These are phyloP conservation scores for Gonapodya prolifera DNA, from an alignment of 192 early-diverging fungal species.

Conservation along the genomic window DNA sequence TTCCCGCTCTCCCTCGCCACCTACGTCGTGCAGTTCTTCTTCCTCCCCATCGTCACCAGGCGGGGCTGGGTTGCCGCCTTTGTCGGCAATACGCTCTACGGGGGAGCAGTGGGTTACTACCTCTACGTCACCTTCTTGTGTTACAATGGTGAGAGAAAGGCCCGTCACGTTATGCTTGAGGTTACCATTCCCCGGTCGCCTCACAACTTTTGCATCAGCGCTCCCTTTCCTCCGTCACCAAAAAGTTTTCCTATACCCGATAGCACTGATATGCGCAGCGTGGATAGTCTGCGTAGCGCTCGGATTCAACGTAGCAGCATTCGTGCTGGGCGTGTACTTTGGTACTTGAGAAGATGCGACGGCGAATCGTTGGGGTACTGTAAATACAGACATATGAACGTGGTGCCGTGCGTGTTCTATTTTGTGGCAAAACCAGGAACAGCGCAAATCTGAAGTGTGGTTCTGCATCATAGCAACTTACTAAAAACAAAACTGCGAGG, in stretches of 20 bases:
- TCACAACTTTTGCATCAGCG: no score
- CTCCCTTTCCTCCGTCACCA: constrained; percentile 86
- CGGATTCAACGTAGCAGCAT: constrained; percentile 3
- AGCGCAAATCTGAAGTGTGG: no score
- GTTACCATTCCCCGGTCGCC: not conserved
- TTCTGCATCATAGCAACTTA: no score
- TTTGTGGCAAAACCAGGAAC: no score
- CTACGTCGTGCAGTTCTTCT: constrained; percentile 88
- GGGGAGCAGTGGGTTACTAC: constrained; percentile 66
- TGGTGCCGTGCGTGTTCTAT: no score
- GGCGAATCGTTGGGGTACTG: no score
- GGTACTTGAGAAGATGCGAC: no score
- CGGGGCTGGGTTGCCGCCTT: constrained; percentile 69
- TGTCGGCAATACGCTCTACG: constrained; percentile 81
- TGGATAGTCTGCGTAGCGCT: constrained; percentile 24
- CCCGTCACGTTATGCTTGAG: constrained; percentile 4
- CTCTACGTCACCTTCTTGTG: constrained; percentile 84
- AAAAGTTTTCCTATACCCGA: constrained; percentile 78
- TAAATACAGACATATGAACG: no score
- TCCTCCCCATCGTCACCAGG: constrained; percentile 67
- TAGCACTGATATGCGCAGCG: constrained; percentile 47
- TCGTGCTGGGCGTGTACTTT: not conserved
- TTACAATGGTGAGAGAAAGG: constrained; percentile 76
- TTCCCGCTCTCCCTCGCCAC: no score
- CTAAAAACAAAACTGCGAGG: no score